These are phyloP conservation scores for Hymenoscyphus occultus DNA, from an alignment of 2,329 filamentous ascomycete genomes.

Conservation along the genomic window DNA sequence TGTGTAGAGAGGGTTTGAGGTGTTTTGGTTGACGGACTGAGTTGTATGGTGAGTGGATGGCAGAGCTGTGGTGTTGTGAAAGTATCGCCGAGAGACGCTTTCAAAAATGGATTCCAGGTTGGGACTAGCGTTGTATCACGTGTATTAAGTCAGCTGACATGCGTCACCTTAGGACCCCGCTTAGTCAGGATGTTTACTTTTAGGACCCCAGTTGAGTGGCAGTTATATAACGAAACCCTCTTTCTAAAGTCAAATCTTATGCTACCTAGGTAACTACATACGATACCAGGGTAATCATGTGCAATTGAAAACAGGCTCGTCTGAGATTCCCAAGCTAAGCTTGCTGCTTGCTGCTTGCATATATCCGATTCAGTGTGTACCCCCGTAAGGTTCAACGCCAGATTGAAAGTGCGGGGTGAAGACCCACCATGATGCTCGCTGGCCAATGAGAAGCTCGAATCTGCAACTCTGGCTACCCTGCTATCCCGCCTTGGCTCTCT, in stretches of 20 bases:
- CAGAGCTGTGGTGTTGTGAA: constrained; percentile 16
- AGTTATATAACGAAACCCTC: too few relatives aligned
- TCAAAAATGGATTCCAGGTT: constrained; percentile 10
- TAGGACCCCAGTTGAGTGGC: background rate
- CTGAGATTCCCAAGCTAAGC: background rate
- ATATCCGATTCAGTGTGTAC: background rate
- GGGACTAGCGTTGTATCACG: constrained; percentile 7
- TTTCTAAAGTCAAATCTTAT: too few relatives aligned
- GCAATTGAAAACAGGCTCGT: background rate
- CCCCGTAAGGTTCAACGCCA: background rate
- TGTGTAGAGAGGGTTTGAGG: constrained; percentile 39
- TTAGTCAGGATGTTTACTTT: background rate
- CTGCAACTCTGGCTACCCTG: background rate
- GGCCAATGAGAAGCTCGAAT: constrained; percentile 8
- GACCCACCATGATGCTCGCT: background rate
- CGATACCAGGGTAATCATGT: background rate
- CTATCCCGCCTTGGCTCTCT: background rate
- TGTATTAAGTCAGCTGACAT: constrained; percentile 4
- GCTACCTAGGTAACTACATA: too few relatives aligned
- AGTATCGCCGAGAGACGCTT: constrained; percentile 19
- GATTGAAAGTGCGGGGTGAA: constrained; percentile 26
- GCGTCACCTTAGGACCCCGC: background rate
- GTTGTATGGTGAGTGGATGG: constrained; percentile 13
- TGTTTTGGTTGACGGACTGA: constrained; percentile 22
- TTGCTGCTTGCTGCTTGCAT: background rate